phyloP scores from a whole-genome alignment of 2,329 filamentous ascomycete species.

The Clonostachys rosea region DNA sequence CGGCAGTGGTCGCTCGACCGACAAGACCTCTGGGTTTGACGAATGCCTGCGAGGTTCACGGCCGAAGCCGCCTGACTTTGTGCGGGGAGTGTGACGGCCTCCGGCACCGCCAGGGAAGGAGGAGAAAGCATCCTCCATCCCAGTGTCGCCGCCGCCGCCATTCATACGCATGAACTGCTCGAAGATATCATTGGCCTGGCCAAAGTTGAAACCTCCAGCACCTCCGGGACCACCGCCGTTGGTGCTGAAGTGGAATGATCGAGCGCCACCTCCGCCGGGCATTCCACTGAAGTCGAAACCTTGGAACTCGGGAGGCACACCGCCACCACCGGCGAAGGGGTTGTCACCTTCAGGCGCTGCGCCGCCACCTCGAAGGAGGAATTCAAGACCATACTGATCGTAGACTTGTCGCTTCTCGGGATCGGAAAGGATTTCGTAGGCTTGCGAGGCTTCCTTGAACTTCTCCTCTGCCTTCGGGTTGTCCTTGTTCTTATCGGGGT shows the following conservation, averaged over 20 bases:
- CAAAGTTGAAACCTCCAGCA: constrained; percentile 74
- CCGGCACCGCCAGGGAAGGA: constrained; percentile 25
- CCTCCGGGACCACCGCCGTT: constrained; percentile 43
- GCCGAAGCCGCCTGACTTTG: constrained; percentile 21
- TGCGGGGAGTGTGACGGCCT: constrained; percentile 30
- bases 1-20: constrained; percentile 79
- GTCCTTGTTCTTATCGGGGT: constrained; percentile 98
- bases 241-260: constrained; percentile 63
- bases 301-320: constrained; percentile 47
- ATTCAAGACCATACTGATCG: constrained; percentile 91
- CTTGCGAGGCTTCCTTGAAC: constrained; percentile 97
- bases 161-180: constrained; percentile 68
- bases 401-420: constrained; percentile 96
- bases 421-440: constrained; percentile 96
- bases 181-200: constrained; percentile 80
- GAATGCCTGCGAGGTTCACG: background rate
- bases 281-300: constrained; percentile 50
- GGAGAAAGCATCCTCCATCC: constrained; percentile 41
- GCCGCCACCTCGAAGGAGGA: constrained; percentile 71
- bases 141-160: constrained; percentile 31
- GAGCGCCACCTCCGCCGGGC: constrained; percentile 37
- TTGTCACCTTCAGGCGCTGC: constrained; percentile 61
- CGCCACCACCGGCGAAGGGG: constrained; percentile 53
- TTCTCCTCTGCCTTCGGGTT: constrained; percentile 81
- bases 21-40: constrained; percentile 69